Evolutionary conservation across 495 filamentous ascomycete species (phyloP).

Genomic region (Podospora sp.): DNA sequence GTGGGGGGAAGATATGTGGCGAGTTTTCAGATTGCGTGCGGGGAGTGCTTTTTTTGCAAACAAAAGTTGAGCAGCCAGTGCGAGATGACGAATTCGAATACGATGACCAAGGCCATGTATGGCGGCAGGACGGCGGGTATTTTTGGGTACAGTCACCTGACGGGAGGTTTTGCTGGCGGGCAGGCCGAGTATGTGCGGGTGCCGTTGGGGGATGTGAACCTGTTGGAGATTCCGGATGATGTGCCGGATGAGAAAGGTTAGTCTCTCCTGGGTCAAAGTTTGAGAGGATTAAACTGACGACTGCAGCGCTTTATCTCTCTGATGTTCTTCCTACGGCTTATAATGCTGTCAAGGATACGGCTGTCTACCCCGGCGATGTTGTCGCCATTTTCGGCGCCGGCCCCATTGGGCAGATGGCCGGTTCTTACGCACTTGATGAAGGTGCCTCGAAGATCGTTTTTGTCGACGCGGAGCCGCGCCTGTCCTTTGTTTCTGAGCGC

Average conservation of each 20-base stretch:
- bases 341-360: conserved; percentile 82
- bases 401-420: conserved; percentile 80
- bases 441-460: conserved; percentile 78
- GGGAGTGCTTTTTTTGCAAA: conserved; percentile 75
- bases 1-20: conserved; percentile 80
- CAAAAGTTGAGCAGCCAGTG: conserved; percentile 76
- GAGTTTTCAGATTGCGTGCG: conserved; percentile 84
- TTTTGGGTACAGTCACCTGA: conserved; percentile 76
- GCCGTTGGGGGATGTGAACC: conserved; percentile 79
- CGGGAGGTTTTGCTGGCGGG: conserved; percentile 85
- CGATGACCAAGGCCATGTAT: conserved; percentile 70
- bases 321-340: conserved; percentile 81
- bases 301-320: conserved; percentile 65
- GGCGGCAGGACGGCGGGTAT: conserved; percentile 71
- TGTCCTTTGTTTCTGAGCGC: conserved; percentile 66
- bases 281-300: neutral
- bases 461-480: conserved; percentile 77
- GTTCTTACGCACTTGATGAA: conserved; percentile 69
- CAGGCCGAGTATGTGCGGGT: conserved; percentile 89
- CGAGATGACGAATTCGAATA: conserved; percentile 75
- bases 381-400: conserved; percentile 84
- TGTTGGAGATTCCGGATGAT: conserved; percentile 75
- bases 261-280: conserved; percentile 26
- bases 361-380: conserved; percentile 74
- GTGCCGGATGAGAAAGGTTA: conserved; percentile 85